These are phyloP conservation scores for Phaeophleospora eucalypticola DNA, from an alignment of 2,329 filamentous ascomycete genomes.

Conservation along the genomic window DNA sequence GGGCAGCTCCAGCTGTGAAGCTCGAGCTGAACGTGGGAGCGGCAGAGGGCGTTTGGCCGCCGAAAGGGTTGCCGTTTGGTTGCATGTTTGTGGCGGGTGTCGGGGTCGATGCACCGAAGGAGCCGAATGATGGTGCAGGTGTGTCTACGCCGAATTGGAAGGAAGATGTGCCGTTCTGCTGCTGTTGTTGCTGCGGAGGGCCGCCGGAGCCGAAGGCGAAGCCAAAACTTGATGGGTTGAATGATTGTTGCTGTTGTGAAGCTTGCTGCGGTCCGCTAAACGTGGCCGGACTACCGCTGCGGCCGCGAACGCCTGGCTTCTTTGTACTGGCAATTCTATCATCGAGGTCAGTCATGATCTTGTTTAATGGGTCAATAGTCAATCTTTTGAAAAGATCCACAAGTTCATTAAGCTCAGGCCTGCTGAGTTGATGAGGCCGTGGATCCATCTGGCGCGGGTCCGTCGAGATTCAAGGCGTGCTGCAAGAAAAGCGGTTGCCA, in stretches of 20 bases:
- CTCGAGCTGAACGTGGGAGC: slow-evolving; percentile 16
- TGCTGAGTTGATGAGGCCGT: no score
- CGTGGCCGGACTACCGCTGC: slow-evolving; percentile 14
- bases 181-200: slow-evolving; percentile 3
- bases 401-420: no score
- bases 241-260: slow-evolving; percentile 7
- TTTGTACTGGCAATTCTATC: slow-evolving; percentile 16
- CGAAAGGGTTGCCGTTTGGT: slow-evolving; percentile 15
- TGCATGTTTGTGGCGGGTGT: background rate
- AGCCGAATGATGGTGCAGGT: slow-evolving; percentile 7
- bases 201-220: slow-evolving; percentile 15
- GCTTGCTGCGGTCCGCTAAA: slow-evolving; percentile 5
- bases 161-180: slow-evolving; percentile 6
- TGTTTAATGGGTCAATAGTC: no score
- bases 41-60: slow-evolving; percentile 9
- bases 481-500: no score
- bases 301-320: slow-evolving; percentile 14
- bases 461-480: no score
- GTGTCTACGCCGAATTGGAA: slow-evolving; percentile 16
- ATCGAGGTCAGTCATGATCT: slow-evolving; percentile 5
- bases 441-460: no score
- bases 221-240: slow-evolving; percentile 10
- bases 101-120: background rate
- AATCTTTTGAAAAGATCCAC: no score
- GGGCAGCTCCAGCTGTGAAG: slow-evolving; percentile 9